These are phyloP conservation scores for Clitoria ternatea DNA, from an alignment of 306 rosid species.

Conservation along the genomic window DNA sequence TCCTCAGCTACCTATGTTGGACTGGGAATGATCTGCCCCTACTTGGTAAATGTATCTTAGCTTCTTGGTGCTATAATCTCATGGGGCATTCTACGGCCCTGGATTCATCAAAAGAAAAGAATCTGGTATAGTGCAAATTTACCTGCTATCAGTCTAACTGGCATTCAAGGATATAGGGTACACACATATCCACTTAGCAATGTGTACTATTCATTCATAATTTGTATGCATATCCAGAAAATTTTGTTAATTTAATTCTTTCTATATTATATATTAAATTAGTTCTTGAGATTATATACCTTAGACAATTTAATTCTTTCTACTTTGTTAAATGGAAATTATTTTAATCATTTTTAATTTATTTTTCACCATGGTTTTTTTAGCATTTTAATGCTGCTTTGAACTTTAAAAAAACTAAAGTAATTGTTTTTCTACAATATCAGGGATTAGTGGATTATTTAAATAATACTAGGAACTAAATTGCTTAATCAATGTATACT, in stretches of 20 bases:
- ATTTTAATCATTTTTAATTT: no score
- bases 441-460: no score
- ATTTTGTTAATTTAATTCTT: background rate
- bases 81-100: slow-evolving; percentile 77
- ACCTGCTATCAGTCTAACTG: slow-evolving; percentile 41
- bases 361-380: no score
- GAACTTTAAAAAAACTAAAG: no score
- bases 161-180: slow-evolving; percentile 78
- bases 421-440: no score
- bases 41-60: slow-evolving; percentile 54
- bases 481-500: no score
- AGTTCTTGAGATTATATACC: no score
- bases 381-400: no score
- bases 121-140: slow-evolving; percentile 53
- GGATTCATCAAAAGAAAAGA: slow-evolving; percentile 55
- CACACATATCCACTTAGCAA: background rate
- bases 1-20: slow-evolving; percentile 74
- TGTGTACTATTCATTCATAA: background rate
- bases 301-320: no score
- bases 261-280: no score
- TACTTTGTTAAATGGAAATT: no score
- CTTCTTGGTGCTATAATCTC: slow-evolving; percentile 65
- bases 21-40: slow-evolving; percentile 73
- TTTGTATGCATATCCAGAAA: background rate
- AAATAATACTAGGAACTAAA: no score